Evolutionary conservation across 1,139 yeast species (phyloP), one percentile per base, ranked within the genome.

Genomic region (Taphrina betulina): DNA sequence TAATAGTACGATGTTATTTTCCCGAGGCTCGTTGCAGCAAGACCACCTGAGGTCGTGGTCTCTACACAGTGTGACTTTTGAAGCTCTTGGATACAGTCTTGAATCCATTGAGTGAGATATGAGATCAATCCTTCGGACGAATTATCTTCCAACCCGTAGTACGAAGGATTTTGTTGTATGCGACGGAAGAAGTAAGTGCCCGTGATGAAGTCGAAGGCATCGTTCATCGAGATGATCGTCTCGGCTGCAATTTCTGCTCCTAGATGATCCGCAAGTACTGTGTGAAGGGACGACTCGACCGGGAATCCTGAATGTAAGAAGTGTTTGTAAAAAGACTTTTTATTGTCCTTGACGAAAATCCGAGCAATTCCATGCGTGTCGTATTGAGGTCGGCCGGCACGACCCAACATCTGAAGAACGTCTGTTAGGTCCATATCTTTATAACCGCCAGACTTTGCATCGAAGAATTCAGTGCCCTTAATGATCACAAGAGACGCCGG

Each of bases 201-300:
- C 0, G 95, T 85, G 64, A 94, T 73, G 67, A 92, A 94, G 61
- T 90, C 95, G 77, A 92, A 74, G 0, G 97, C 97, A 57, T 88
- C 92, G 66, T 89, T 96, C 62, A 88, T 78, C 1, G 86, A 77
- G 26, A 74, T 77, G 56, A 92, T 86, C 0, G 96, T 84, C 0
- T 96, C 95, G 1, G 95, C 81, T 0, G 95, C 79, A 43, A 92
- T 86, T 67, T 94, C 98, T 2, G 98, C 98, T 67, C 97, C 98
- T 67, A 92, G 76, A 73, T 94, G 98, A 69, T 92, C 85, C 69
- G 88, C 96, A 65, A 94, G 72, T 2, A 87, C 95, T 66, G 89
- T 89, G 69, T 92, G 97, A 60, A 92, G 74, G 0, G 96, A 87
- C 0, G 96, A 88, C 68, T 92, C 99, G 12, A 94, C 98, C 0